A percentile compares a stretch with the other conserved stretches of the same genome.
Conservation (phyloP, 768 basidiomycete genomes). For the Kwoniella sp. region DNA sequence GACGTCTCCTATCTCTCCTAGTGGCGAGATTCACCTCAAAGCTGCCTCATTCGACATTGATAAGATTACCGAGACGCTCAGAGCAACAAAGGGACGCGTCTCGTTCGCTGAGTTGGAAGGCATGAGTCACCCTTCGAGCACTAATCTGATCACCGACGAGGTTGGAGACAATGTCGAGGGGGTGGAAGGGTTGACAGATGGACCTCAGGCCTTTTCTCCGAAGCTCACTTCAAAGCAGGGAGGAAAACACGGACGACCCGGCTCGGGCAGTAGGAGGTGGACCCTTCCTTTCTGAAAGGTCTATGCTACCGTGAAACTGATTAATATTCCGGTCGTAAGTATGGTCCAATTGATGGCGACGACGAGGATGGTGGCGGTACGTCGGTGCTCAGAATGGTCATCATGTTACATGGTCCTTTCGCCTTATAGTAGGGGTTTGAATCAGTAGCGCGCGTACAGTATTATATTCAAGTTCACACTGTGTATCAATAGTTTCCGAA, state of each 20-base stretch:
- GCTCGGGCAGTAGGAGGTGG: not conserved
- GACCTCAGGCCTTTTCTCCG: not conserved
- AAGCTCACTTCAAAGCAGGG: not conserved
- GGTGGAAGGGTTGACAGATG: too few species aligned
- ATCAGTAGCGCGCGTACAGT: too few species aligned
- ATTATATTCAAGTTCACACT: too few species aligned
- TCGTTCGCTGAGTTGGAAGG: constrained; percentile 23
- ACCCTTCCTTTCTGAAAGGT: not conserved
- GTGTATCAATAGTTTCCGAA: too few species aligned
- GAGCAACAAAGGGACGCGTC: not conserved
- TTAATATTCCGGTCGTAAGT: too few species aligned
- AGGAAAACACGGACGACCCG: not conserved
- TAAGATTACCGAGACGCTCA: constrained; percentile 7
- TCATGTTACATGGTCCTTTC: too few species aligned
- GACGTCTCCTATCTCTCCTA: not conserved
- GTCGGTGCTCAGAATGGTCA: too few species aligned
- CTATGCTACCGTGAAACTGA: too few species aligned
- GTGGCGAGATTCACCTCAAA: not conserved
- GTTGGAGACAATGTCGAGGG: not conserved
- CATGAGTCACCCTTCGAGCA: constrained; percentile 2
- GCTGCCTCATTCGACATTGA: constrained; percentile 5
- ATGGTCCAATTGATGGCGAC: too few species aligned
- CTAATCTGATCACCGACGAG: not conserved
- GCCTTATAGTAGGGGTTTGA: too few species aligned
- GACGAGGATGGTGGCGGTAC: too few species aligned